Percentiles rank a stretch among this genome's conserved stretches.
Evolutionary conservation across 129 eudicot species (phyloP).

Genomic region (Kitagawia praeruptora): DNA sequence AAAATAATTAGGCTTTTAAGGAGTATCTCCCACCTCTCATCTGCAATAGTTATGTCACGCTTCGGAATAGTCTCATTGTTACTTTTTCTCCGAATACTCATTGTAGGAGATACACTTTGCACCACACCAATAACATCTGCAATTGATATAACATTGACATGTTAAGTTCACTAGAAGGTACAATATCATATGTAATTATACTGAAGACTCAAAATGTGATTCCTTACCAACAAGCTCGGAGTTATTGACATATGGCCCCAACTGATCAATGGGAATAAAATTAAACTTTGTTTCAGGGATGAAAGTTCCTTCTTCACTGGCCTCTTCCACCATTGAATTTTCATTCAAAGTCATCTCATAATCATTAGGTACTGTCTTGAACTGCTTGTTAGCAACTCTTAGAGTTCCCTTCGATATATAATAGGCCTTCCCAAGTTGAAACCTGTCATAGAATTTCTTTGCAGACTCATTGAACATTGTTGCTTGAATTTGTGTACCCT

Average conservation of each 20-base stretch:
- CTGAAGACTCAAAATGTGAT: background rate
- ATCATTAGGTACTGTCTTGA: slow-evolving; percentile 81
- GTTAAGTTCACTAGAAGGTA: background rate
- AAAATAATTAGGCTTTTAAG: background rate
- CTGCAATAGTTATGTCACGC: slow-evolving; percentile 89
- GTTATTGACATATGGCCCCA: slow-evolving; percentile 77
- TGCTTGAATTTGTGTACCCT: slow-evolving; percentile 99
- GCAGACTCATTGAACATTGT: slow-evolving; percentile 92
- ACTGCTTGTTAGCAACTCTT: slow-evolving; percentile 88
- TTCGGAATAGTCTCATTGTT: slow-evolving; percentile 66
- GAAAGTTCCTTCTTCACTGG: slow-evolving; percentile 50
- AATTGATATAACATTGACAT: slow-evolving; percentile 2
- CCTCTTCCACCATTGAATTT: slow-evolving; percentile 73
- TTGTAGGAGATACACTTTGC: slow-evolving; percentile 77
- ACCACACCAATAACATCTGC: slow-evolving; percentile 96
- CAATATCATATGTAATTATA: background rate
- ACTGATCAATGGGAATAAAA: slow-evolving; percentile 83
- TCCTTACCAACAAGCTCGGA: slow-evolving; percentile 75
- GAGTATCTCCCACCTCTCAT: slow-evolving; percentile 49
- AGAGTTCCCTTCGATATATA: slow-evolving; percentile 85
- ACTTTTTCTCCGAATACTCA: slow-evolving; percentile 84
- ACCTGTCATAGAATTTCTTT: slow-evolving; percentile 69
- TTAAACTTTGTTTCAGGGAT: slow-evolving; percentile 75
- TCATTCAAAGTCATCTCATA: slow-evolving; percentile 94
- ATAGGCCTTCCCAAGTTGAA: slow-evolving; percentile 84